These are phyloP conservation scores for Orbilia blumenaviensis DNA, from an alignment of 2,329 filamentous ascomycete species.

Conservation along the genomic window DNA sequence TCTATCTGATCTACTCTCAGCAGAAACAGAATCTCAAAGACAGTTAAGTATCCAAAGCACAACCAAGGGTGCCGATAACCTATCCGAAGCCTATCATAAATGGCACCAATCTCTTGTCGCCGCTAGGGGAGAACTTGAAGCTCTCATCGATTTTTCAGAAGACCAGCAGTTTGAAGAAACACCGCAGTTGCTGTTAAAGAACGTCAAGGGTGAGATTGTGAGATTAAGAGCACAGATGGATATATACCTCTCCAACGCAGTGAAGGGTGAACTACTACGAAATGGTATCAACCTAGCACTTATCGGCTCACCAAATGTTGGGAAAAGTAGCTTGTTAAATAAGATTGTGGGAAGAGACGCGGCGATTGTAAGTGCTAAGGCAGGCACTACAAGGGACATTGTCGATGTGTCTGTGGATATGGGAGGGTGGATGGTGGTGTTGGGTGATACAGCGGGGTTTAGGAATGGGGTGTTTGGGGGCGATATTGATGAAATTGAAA, in stretches of 20 bases:
- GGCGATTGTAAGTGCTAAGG: constrained; percentile 91
- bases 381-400: constrained; percentile 91
- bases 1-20: constrained; percentile 70
- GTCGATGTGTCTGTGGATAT: constrained; percentile 92
- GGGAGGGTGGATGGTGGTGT: constrained; percentile 87
- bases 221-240: constrained; percentile 71
- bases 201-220: constrained; percentile 73
- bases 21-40: constrained; percentile 91
- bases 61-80: constrained; percentile 68
- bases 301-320: constrained; percentile 89
- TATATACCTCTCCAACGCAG: constrained; percentile 77
- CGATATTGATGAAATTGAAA: constrained; percentile 77
- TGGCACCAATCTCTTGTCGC: constrained; percentile 82
- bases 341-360: constrained; percentile 88
- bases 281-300: constrained; percentile 87
- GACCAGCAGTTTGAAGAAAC: constrained; percentile 97
- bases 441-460: constrained; percentile 94
- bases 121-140: constrained; percentile 90
- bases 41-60: constrained; percentile 75
- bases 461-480: constrained; percentile 62
- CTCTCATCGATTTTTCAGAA: constrained; percentile 95
- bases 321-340: constrained; percentile 94
- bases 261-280: constrained; percentile 82
- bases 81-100: constrained; percentile 79
- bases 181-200: constrained; percentile 74